Percentiles rank a stretch among this genome's conserved stretches.
Conservation (phyloP, 1,284 basidiomycete genomes). For the Anthracocystis setariae region DNA sequence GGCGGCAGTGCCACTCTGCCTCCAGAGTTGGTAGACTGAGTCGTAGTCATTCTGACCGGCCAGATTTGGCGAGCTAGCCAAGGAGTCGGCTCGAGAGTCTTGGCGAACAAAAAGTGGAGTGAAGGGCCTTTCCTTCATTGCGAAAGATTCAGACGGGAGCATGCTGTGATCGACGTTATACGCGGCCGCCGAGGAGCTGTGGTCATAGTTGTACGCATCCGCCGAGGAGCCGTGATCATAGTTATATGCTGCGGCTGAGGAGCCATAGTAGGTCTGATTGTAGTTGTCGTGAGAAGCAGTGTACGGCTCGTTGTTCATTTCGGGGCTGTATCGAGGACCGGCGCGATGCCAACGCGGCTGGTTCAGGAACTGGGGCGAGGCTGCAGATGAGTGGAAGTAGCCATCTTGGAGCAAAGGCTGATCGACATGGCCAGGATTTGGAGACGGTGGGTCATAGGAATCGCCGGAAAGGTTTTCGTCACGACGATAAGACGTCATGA, state of each 20-base stretch:
- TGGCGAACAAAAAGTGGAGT: slow-evolving; percentile 23
- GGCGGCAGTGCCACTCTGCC: slow-evolving; percentile 29
- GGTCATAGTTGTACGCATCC: slow-evolving; percentile 2
- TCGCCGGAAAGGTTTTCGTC: background rate
- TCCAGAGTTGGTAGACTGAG: slow-evolving; percentile 50
- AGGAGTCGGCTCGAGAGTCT: slow-evolving; percentile 14
- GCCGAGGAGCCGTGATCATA: slow-evolving; percentile 1
- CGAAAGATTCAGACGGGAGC: no score
- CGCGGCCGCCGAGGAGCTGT: slow-evolving; percentile 1
- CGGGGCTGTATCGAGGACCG: slow-evolving; percentile 20
- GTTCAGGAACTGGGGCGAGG: slow-evolving; percentile 23
- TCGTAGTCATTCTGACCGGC: slow-evolving; percentile 47
- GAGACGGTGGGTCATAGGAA: slow-evolving; percentile 28
- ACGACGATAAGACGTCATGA: no score
- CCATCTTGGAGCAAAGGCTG: slow-evolving; percentile 22
- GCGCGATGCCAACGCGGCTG: slow-evolving; percentile 23
- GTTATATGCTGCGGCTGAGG: slow-evolving; percentile 12
- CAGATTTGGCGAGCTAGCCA: slow-evolving; percentile 48
- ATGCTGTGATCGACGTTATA: no score
- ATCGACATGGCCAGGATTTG: slow-evolving; percentile 13
- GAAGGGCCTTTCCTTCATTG: slow-evolving; percentile 19
- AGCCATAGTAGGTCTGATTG: background rate
- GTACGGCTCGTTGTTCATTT: no score
- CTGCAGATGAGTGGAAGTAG: slow-evolving; percentile 18
- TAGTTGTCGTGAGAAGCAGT: no score